Evolutionary conservation across 2,329 filamentous ascomycete genomes (phyloP), one percentile per base, ranked within the genome.

Genomic region (Dactylellina parvicollis): DNA sequence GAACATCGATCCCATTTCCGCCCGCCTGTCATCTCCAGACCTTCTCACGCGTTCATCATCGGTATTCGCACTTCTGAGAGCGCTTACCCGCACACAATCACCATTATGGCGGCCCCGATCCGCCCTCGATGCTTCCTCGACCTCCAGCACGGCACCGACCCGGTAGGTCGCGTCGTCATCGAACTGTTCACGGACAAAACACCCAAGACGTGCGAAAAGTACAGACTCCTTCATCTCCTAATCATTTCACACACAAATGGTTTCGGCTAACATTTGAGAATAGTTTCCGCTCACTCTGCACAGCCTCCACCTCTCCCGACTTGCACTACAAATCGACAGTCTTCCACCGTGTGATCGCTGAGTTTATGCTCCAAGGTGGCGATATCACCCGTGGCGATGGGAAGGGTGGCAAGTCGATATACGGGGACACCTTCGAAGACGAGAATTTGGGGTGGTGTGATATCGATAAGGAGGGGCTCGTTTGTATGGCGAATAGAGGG

Each of bases 391-490:
- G 83, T 26, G 85, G 85, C 47, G 87, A 90, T 77, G 84, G 88
- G 71, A 89, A 87, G 74, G 88, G 88, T 75, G 88, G 88, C 76
- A 88, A 88, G 82, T 88, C 86, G 71, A 89, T 89, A 80, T 89
- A 89, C 79, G 87, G 87, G 76, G 81, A 83, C 74, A 89, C 88
- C 81, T 89, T 90, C 80, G 81, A 83, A 56, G 88, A 90, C 76
- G 88, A 90, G 84, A 90, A 89, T 85, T 89, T 90, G 83, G 89
- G 89, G 83, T 82, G 89, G 79, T 88, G 87, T 82, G 87, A 89
- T 82, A 87, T 82, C 81, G 87, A 87, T 81, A 86, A 85, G 79
- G 87, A 87, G 70, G 82, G 87, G 64, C 81, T 90, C 75, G 88
- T 79, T 84, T 86, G 86, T 82, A 89, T 87, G 87, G 87, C 86